Conservation (phyloP, 805 yeast genomes). For the Saturnispora diversa region DNA sequence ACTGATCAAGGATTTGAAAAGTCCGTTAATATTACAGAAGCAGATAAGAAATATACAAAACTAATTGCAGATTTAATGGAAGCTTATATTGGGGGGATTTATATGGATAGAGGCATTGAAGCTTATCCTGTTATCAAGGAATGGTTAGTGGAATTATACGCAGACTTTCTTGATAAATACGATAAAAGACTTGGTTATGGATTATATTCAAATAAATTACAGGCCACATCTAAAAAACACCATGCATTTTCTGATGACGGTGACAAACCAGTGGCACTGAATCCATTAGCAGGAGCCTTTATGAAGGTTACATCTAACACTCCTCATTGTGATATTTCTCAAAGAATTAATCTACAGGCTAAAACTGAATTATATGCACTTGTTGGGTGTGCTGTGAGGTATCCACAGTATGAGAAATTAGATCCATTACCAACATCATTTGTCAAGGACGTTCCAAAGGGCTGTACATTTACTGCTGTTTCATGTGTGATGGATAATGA, state of each 20-base stretch:
- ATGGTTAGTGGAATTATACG: constrained; percentile 41
- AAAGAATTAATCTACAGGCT: constrained; percentile 53
- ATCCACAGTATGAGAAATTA: constrained; percentile 47
- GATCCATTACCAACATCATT: constrained; percentile 1
- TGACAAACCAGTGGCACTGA: not conserved
- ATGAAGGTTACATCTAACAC: constrained; percentile 1
- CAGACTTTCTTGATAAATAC: constrained; percentile 26
- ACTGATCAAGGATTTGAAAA: constrained; percentile 19
- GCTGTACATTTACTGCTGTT: constrained; percentile 23
- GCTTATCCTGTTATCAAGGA: constrained; percentile 35
- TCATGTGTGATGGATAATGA: constrained; percentile 60
- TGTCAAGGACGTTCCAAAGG: constrained; percentile 27
- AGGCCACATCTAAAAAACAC: not conserved
- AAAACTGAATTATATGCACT: constrained; percentile 70
- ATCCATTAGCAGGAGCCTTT: constrained; percentile 3
- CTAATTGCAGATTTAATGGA: constrained; percentile 81
- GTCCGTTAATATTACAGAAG: constrained; percentile 6
- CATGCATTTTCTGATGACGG: constrained; percentile 1
- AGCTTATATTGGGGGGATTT: constrained; percentile 85
- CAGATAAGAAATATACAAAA: constrained; percentile 9
- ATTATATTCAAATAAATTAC: constrained; percentile 1
- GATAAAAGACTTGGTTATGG: constrained; percentile 10
- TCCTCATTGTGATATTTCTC: constrained; percentile 13
- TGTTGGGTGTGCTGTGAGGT: constrained; percentile 65
- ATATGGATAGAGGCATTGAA: constrained; percentile 36